Conservation (phyloP, 2,329 filamentous ascomycete genomes). For the Pestalotiopsis sp. region DNA sequence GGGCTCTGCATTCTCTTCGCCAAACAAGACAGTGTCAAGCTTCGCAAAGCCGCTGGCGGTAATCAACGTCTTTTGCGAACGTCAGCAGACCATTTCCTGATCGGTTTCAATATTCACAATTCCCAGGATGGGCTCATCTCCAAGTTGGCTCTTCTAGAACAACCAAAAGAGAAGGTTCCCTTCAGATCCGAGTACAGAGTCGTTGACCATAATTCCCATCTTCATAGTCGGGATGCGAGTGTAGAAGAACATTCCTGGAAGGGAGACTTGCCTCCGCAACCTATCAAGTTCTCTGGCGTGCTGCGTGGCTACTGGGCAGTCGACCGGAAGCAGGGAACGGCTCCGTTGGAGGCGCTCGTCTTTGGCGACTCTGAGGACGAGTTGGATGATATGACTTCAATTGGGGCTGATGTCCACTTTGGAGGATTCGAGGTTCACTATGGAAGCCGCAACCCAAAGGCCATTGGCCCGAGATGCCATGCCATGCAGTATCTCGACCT, state of each 20-base stretch:
- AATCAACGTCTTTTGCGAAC: not conserved
- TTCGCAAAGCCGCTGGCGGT: not conserved
- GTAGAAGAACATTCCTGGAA: not conserved
- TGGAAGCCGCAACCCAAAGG: not conserved
- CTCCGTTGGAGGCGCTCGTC: not conserved
- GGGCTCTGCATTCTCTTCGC: not conserved
- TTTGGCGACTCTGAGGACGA: not conserved
- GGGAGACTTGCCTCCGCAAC: not conserved
- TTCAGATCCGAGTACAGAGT: not conserved
- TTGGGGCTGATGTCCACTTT: not conserved
- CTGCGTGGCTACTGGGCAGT: not conserved
- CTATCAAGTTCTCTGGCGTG: not conserved
- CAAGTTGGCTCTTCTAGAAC: not conserved
- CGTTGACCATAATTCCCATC: not conserved
- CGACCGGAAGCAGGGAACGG: not conserved
- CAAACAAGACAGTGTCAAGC: not conserved
- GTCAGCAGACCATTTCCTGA: not conserved
- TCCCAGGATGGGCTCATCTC: not conserved
- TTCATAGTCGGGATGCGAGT: not conserved
- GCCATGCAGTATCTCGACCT: not conserved
- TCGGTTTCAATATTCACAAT: not conserved
- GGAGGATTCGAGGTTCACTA: slow-evolving; percentile 3
- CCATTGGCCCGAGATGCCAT: not conserved
- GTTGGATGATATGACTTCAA: not conserved
- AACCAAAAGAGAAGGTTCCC: not conserved